These are phyloP conservation scores for Juncus effusus DNA, from an alignment of 176 grass and related monocot species.

Conservation along the genomic window DNA sequence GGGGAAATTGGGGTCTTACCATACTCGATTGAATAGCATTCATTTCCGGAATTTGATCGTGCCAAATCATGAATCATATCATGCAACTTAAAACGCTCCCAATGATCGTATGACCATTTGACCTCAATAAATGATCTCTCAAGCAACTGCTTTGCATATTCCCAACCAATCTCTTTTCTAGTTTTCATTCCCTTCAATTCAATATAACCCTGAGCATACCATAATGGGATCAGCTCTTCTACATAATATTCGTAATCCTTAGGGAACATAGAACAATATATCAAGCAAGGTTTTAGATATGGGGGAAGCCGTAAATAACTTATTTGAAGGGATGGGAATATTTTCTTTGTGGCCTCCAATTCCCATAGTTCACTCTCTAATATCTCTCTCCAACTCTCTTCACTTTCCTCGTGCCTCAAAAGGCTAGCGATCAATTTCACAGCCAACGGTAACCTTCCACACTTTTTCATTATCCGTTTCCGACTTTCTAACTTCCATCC, in stretches of 20 bases:
- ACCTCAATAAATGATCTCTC: slow-evolving; percentile 2
- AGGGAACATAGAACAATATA: slow-evolving; percentile 18
- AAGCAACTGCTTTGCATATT: background rate
- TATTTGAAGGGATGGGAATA: slow-evolving; percentile 23
- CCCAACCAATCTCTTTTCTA: background rate
- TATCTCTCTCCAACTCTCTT: too few relatives aligned
- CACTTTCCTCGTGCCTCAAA: too few relatives aligned
- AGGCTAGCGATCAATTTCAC: slow-evolving; percentile 52
- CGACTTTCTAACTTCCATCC: too few relatives aligned
- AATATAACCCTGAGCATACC: slow-evolving; percentile 13
- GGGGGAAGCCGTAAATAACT: slow-evolving; percentile 44
- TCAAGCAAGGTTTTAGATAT: slow-evolving; percentile 44
- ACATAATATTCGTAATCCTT: background rate
- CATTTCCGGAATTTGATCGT: too few relatives aligned
- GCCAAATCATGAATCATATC: slow-evolving; percentile 30
- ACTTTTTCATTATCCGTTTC: too few relatives aligned
- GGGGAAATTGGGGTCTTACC: background rate
- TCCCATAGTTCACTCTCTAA: slow-evolving; percentile 14
- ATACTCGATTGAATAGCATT: too few relatives aligned
- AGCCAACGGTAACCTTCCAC: too few relatives aligned
- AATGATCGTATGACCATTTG: background rate
- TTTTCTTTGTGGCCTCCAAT: slow-evolving; percentile 36
- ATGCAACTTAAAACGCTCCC: slow-evolving; percentile 15
- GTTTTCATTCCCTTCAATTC: background rate
- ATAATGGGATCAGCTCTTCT: background rate